Base-by-base conservation (phyloP, 1,284 basidiomycete species). In the Macrocystidia cucumis region DNA sequence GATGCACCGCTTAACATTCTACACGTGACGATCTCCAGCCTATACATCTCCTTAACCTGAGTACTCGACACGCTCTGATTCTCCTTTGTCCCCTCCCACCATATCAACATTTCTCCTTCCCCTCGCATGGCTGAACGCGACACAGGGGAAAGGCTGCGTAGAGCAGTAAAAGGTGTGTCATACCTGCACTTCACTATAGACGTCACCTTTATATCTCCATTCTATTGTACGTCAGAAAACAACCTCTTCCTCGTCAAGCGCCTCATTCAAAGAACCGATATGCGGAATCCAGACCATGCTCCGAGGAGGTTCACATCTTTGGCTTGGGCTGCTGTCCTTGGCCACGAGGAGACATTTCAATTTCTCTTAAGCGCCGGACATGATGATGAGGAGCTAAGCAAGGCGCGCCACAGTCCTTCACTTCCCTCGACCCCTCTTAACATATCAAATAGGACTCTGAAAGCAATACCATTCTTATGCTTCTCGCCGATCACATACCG, bases 221-320 rank as follows among this genome's bases (percentile, higher is more conserved):
- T 35, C n/a, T 17, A 31, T 22, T 19, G 19, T 14, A 16, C 42
- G 34, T 30, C 38, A 93, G 91, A 92, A 63, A 91, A 93, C 63
- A 92, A 92, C 60, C 75, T 93, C 43, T 82, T 91, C 46, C 76
- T 92, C 43, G 86, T 93, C 51, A 82, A 79, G 60, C 73, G 90
- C 29, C 77, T 90, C 47, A 68, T 85, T 46, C 78, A 79, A 54
- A 65, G 78, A 50, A 87, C 83, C 18, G 89, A 93, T 52, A 77
- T 93, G 66, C 75, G 91, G 18, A 95, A 95, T 61, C 77, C 87
- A 5, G 91, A 96, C 59, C 70, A 81, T 9, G 71, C 67, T 11
- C 63, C 73, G 24, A 72, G 72, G 45, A 73, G 88, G 1, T 81
- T 84, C 52, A 95, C 91, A 0, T 90, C 85, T 12, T 60, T 96